Conservation (phyloP, 495 filamentous ascomycete species). For the Penicillium waksmanii region DNA sequence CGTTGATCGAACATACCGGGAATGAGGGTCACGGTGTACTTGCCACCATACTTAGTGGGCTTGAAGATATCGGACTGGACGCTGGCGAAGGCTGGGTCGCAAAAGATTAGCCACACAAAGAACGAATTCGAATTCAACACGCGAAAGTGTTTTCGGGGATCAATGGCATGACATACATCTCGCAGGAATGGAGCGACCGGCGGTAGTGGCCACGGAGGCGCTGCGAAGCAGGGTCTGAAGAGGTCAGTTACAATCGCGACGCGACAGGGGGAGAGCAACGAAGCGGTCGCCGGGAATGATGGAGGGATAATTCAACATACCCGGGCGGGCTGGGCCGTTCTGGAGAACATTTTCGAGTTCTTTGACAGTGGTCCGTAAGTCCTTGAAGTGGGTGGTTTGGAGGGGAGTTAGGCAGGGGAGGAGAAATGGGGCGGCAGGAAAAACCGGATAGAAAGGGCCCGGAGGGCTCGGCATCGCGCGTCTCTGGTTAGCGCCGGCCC, state of each 20-base stretch:
- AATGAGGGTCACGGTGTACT: slow-evolving; percentile 98
- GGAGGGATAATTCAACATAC: slow-evolving; percentile 22
- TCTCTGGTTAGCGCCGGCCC: slow-evolving; percentile 33
- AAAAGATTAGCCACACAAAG: slow-evolving; percentile 23
- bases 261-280: not conserved
- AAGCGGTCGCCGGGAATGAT: not conserved
- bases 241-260: slow-evolving; percentile 18
- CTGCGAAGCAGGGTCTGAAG: slow-evolving; percentile 48
- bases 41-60: slow-evolving; percentile 98
- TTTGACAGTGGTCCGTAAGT: slow-evolving; percentile 10
- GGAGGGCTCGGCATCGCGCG: slow-evolving; percentile 47
- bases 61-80: slow-evolving; percentile 91
- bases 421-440: slow-evolving; percentile 21
- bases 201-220: slow-evolving; percentile 39
- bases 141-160: not conserved
- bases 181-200: slow-evolving; percentile 41
- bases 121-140: not conserved
- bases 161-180: slow-evolving; percentile 47
- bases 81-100: slow-evolving; percentile 63
- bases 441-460: slow-evolving; percentile 45
- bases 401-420: slow-evolving; percentile 10
- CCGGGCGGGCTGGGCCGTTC: slow-evolving; percentile 36
- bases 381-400: slow-evolving; percentile 4
- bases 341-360: slow-evolving; percentile 29
- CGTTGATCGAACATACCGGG: slow-evolving; percentile 61